Evolutionary conservation across 2,329 filamentous ascomycete genomes (phyloP).

Genomic region (Colletotrichum orchidophilum): DNA sequence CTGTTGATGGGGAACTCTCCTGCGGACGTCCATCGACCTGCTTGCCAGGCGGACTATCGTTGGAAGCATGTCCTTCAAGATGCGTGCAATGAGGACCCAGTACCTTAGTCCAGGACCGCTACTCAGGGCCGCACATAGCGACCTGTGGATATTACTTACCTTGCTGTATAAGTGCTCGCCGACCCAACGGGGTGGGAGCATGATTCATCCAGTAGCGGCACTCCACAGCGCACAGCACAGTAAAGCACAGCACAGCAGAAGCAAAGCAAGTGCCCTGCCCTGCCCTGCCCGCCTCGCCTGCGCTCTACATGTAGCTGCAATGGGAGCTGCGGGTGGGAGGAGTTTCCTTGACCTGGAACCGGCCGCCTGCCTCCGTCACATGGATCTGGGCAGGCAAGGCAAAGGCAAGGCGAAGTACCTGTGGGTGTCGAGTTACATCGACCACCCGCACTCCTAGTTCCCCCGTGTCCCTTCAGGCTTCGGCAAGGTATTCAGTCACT

Average conservation of each 20-base stretch:
- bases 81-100: background rate
- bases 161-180: background rate
- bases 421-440: background rate
- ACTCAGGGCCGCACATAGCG: too few relatives aligned
- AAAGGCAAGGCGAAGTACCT: background rate
- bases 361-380: background rate
- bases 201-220: constrained; percentile 2
- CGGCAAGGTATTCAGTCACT: too few relatives aligned
- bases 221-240: too few relatives aligned
- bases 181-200: constrained; percentile 15
- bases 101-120: too few relatives aligned
- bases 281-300: background rate
- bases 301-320: background rate
- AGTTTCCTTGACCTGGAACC: background rate
- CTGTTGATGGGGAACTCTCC: background rate
- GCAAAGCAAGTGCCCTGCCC: background rate
- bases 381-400: background rate
- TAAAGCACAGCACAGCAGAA: background rate
- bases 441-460: too few relatives aligned
- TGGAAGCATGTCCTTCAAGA: background rate
- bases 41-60: background rate
- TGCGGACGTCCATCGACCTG: background rate
- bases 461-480: too few relatives aligned
- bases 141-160: too few relatives aligned
- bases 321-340: background rate